Evolutionary conservation across 305 asterid genomes (phyloP).

Genomic region (Withania somnifera): DNA sequence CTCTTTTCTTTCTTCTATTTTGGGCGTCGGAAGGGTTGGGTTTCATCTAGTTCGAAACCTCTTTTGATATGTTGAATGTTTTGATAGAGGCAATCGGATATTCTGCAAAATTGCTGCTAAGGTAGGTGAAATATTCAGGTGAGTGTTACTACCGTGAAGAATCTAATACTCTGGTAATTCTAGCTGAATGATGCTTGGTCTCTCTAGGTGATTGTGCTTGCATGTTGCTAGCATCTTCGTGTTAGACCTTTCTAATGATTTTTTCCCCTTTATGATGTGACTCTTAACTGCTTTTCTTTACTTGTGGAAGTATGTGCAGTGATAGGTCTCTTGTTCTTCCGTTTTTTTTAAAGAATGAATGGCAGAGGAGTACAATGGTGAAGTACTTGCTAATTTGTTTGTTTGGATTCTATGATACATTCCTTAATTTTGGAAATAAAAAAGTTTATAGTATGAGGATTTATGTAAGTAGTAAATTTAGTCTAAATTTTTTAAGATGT

Average conservation of each 20-base stretch:
- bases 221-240: not conserved
- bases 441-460: too few relatives aligned
- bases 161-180: not conserved
- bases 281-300: not conserved
- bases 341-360: too few relatives aligned
- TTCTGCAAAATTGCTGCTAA: slow-evolving; percentile 86
- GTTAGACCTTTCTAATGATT: not conserved
- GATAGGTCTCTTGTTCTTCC: not conserved
- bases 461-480: too few relatives aligned
- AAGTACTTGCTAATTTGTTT: not conserved
- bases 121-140: slow-evolving; percentile 89
- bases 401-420: not conserved
- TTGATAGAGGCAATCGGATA: slow-evolving; percentile 85
- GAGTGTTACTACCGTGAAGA: slow-evolving; percentile 55
- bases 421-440: too few relatives aligned
- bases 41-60: slow-evolving; percentile 39
- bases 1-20: slow-evolving; percentile 38
- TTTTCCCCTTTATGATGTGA: not conserved
- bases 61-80: slow-evolving; percentile 54
- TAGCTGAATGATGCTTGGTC: not conserved
- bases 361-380: not conserved
- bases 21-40: slow-evolving; percentile 15
- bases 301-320: not conserved
- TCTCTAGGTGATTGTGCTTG: not conserved
- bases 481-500: too few relatives aligned